Evolutionary conservation across 805 yeast genomes (phyloP), one percentile per base, ranked within the genome.

Genomic region (Metschnikowia continentalis): DNA sequence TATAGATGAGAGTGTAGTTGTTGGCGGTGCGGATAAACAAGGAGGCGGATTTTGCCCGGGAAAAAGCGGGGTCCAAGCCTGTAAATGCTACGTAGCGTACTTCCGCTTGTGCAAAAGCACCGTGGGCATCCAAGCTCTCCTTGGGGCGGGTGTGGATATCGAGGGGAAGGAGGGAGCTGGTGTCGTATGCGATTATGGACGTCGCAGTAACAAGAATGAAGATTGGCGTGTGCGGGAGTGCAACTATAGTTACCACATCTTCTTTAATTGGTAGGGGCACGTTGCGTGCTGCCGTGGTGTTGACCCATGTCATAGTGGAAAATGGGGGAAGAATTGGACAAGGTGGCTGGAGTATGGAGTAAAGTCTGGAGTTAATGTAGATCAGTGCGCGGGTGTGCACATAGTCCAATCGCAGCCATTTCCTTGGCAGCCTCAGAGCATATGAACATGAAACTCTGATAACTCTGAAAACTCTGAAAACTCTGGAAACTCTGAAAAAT

Each of bases 51-150:
- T 35, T 43, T 33, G 44, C 43, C 30, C 64, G 65, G 33, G n/a
- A 20, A 35, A 15, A n/a, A 35, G 64, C 69, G 35, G 63, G 59
- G 35, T 64, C 63, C 40, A 68, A 65, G 13, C 77, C 69, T 48
- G 76, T 72, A 13, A 67, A 66, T 5, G 69, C 61, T 15, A 66
- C 56, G 36, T 65, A 61, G 32, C 77, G 75, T 1, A 78, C 67
- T 35, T 15, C 17, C 2, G 32, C 32, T 8, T 40, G 45, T 6
- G 38, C 17, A 15, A 35, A 40, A 8, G 14, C 22, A 5, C 61
- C 62, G 26, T 57, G 60, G 19, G 48, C 17, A 6, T 53, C 51
- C 5, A 57, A 22, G 39, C 59, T 54, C 32, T 49, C 56, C 15
- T 46, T 32, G n/a, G 40, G 32, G n/a, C 62, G 57, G 13, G 48